Percentiles rank a stretch among this genome's conserved stretches.
Conservation (phyloP, 2,329 filamentous ascomycete species). For the Colletotrichum sansevieriae region DNA sequence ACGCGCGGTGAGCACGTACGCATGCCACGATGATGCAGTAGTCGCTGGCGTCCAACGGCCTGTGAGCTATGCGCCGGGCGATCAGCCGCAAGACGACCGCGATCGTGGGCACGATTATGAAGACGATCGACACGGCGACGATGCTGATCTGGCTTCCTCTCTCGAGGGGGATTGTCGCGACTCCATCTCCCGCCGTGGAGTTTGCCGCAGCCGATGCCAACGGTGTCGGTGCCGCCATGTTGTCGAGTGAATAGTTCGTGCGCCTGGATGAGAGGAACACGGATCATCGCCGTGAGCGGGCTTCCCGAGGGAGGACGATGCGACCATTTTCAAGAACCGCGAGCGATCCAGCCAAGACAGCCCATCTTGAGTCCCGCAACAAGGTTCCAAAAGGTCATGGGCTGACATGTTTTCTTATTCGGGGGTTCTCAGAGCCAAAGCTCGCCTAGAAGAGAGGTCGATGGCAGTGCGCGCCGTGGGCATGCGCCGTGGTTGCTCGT, state of each 20-base stretch:
- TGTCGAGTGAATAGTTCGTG: not conserved
- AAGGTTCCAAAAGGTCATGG: slow-evolving; percentile 4
- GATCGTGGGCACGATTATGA: slow-evolving; percentile 27
- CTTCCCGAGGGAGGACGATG: slow-evolving; percentile 3
- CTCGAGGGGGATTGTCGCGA: slow-evolving; percentile 30
- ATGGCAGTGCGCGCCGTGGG: not conserved
- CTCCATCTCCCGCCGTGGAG: not conserved
- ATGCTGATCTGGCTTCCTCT: slow-evolving; percentile 22
- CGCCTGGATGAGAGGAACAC: slow-evolving; percentile 1
- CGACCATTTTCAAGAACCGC: not conserved
- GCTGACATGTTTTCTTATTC: slow-evolving; percentile 18
- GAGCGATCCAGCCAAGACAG: slow-evolving; percentile 7
- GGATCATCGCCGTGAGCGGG: not conserved
- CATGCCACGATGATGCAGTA: slow-evolving; percentile 32
- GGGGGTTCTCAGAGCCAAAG: not conserved
- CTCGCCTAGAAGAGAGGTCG: not conserved
- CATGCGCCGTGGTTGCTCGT: slow-evolving; percentile 6
- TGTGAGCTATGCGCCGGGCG: slow-evolving; percentile 33
- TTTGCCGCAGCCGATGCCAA: slow-evolving; percentile 11
- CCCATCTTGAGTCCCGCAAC: slow-evolving; percentile 4
- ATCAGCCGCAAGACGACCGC: slow-evolving; percentile 26
- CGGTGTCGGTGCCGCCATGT: slow-evolving; percentile 20
- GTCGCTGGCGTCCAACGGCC: slow-evolving; percentile 28
- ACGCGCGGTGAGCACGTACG: not conserved
- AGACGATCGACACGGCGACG: slow-evolving; percentile 33